Conservation (phyloP, 2,329 filamentous ascomycete genomes). For the Epichloe coenophiala region DNA sequence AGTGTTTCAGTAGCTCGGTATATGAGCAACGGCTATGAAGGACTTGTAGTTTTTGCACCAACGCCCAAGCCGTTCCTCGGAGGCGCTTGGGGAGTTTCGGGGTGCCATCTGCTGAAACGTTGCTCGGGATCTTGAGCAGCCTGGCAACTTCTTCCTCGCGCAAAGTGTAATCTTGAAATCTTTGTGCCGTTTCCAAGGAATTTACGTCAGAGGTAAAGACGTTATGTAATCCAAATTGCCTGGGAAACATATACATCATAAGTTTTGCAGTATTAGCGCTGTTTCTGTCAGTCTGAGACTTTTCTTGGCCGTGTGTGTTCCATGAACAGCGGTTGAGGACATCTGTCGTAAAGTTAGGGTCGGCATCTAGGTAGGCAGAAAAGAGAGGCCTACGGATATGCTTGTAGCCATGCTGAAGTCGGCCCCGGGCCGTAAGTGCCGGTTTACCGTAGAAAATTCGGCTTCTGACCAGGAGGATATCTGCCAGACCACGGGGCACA, state of each 20-base stretch:
- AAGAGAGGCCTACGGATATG: constrained; percentile 56
- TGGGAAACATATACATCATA: constrained; percentile 88
- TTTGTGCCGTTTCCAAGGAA: constrained; percentile 51
- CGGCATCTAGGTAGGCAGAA: too few relatives aligned
- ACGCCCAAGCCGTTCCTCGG: constrained; percentile 41
- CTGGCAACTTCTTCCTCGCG: constrained; percentile 66
- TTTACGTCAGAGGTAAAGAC: constrained; percentile 68
- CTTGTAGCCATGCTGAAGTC: constrained; percentile 60
- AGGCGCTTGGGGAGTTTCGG: constrained; percentile 50
- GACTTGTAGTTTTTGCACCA: constrained; percentile 57
- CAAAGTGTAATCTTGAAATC: constrained; percentile 71
- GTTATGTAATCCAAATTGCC: constrained; percentile 82
- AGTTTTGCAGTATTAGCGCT: constrained; percentile 49
- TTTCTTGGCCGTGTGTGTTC: not conserved
- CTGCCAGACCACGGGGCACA: constrained; percentile 29
- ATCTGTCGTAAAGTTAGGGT: constrained; percentile 37
- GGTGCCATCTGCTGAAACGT: constrained; percentile 4
- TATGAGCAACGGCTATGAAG: constrained; percentile 69
- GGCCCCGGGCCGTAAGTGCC: constrained; percentile 52
- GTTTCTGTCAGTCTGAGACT: constrained; percentile 1
- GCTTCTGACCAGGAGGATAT: constrained; percentile 65
- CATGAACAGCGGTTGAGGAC: constrained; percentile 58
- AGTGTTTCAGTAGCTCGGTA: constrained; percentile 59
- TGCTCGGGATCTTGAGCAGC: constrained; percentile 9
- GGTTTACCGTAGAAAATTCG: constrained; percentile 78